Evolutionary conservation across 768 basidiomycete species (phyloP).

Genomic region (Boletus rex-veris): DNA sequence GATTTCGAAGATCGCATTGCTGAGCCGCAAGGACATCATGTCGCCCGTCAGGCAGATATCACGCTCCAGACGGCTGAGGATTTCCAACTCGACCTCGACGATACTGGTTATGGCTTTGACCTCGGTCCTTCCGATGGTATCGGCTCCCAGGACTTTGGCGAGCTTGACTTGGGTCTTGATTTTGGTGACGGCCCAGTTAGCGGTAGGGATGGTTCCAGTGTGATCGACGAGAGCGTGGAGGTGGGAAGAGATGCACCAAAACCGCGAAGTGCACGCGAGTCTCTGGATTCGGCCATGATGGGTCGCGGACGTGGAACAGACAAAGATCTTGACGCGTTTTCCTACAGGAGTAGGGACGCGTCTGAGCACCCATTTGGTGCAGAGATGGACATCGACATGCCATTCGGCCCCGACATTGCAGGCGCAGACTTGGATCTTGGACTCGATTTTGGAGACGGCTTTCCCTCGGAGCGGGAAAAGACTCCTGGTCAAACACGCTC

Average conservation of each 20-base stretch:
- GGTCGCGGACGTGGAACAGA: slow-evolving; percentile 43
- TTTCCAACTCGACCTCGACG: slow-evolving; percentile 61
- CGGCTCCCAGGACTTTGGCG: slow-evolving; percentile 77
- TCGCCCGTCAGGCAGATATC: slow-evolving; percentile 84
- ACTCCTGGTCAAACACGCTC: slow-evolving; percentile 59
- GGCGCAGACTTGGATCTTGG: slow-evolving; percentile 64
- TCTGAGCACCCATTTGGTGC: slow-evolving; percentile 65
- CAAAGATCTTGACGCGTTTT: slow-evolving; percentile 61
- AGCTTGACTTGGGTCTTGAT: slow-evolving; percentile 72
- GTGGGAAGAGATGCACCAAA: slow-evolving; percentile 69
- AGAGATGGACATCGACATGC: slow-evolving; percentile 50
- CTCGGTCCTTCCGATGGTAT: slow-evolving; percentile 79
- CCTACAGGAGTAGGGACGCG: slow-evolving; percentile 56
- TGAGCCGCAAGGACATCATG: slow-evolving; percentile 69
- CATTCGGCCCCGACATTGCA: slow-evolving; percentile 47
- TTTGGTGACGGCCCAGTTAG: slow-evolving; percentile 60
- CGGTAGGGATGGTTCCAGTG: slow-evolving; percentile 42
- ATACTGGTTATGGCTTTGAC: slow-evolving; percentile 63
- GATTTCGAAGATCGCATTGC: slow-evolving; percentile 68
- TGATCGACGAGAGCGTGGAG: slow-evolving; percentile 58
- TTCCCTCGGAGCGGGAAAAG: slow-evolving; percentile 43
- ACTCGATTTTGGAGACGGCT: slow-evolving; percentile 63
- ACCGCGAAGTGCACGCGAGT: slow-evolving; percentile 45
- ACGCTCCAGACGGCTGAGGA: slow-evolving; percentile 79
- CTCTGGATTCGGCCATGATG: slow-evolving; percentile 60